Conservation (phyloP, 345 rosid species). For the Salix brachista region DNA sequence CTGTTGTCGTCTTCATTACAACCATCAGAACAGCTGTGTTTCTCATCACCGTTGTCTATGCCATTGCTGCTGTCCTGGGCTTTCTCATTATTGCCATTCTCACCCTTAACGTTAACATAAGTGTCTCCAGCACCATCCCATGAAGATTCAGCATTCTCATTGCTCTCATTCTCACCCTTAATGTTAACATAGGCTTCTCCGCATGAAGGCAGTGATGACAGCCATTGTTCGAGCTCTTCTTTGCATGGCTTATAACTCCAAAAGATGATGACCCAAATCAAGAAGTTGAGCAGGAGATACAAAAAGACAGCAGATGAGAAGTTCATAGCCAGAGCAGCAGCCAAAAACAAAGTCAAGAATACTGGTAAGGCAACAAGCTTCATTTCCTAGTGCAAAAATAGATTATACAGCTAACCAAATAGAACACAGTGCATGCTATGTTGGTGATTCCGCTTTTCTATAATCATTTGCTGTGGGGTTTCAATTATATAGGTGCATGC, state of each 20-base stretch:
- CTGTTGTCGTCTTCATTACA: no score
- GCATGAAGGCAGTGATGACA: not conserved
- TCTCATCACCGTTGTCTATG: not conserved
- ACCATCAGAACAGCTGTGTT: not conserved
- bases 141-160: not conserved
- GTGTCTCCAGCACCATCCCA: not conserved
- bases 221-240: constrained; percentile 13
- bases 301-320: constrained; percentile 19
- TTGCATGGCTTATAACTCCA: constrained; percentile 13
- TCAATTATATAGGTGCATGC: not conserved
- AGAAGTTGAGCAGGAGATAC: constrained; percentile 26
- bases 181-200: not conserved
- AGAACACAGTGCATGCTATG: not conserved
- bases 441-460: not conserved
- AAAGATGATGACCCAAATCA: constrained; percentile 18
- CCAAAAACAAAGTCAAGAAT: constrained; percentile 9
- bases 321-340: constrained; percentile 10
- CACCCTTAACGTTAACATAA: not conserved
- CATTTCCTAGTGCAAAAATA: constrained; percentile 16
- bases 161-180: not conserved
- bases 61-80: not conserved
- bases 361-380: constrained; percentile 20
- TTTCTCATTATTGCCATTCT: not conserved
- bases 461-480: not conserved
- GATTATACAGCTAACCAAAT: not conserved